Base-by-base conservation (phyloP, 2,329 filamentous ascomycete genomes). In the Aspergillus japonicus region DNA sequence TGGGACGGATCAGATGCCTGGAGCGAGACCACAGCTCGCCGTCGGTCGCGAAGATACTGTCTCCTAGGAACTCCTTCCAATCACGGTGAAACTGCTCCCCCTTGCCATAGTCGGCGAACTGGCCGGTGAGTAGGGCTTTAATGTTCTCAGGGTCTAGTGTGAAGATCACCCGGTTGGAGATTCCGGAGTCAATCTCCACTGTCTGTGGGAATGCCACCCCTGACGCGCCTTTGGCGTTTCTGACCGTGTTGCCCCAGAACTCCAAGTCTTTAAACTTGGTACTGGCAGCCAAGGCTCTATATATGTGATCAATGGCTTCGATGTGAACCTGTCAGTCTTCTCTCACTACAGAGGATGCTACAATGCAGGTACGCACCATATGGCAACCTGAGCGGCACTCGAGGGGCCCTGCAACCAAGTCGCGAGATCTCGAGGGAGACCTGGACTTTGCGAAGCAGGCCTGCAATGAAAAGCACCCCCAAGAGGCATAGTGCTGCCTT, bases 101-200 rank as follows among this genome's bases (percentile, higher is more conserved):
- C 77, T 96, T 96, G 64, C 92, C 93, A 71, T 88, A 97, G 70
- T 96, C 90, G 47, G 78, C 77, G 71, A 97, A 97, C 71, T 96
- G 91, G 1, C 89, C 89, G 0, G 92, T 90, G n/a, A 97, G 81
- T 23, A 97, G 83, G 5, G 93, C 91, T 75, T 96, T 96, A 79
- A 96, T 89, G 71, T 96, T 96, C 69, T 96, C 91, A 0, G 90
- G 89, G 66, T 96, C 92, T 5, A 85, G 85, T 0, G 93, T 96
- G 69, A 95, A 83, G 60, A 96, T 74, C 23, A 89, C 74, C n/a
- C 90, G 85, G 14, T 64, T 68, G 5, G 69, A 70, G 29, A 74
- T 60, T 2, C 71, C 72, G 5, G 69, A 64, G 47, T 71, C 68
- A 16, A 73, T 52, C 50, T 74, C 71, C 11, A 67, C 69, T 1